Evolutionary conservation across 2,329 filamentous ascomycete species (phyloP).

Genomic region (Ophiostoma pallidulum): DNA sequence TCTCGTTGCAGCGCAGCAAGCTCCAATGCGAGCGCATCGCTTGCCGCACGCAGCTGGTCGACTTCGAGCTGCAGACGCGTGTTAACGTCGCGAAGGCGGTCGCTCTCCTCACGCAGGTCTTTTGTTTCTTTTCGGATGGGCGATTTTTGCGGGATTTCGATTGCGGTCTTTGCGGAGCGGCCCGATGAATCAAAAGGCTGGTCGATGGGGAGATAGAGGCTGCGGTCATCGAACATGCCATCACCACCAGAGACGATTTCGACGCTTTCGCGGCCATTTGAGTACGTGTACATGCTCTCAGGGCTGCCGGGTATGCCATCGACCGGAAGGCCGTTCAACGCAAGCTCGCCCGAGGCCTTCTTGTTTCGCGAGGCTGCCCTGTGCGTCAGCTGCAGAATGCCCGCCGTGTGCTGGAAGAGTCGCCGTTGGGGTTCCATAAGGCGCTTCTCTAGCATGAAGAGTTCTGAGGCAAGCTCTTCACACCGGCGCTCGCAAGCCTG

Average conservation of each 20-base stretch:
- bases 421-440: constrained; percentile 64
- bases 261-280: constrained; percentile 50
- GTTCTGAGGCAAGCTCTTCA: constrained; percentile 71
- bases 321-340: constrained; percentile 31
- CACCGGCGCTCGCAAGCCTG: constrained; percentile 68
- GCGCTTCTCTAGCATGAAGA: constrained; percentile 70
- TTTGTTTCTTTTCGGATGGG: constrained; percentile 45
- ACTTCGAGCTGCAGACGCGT: constrained; percentile 23
- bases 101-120: constrained; percentile 38
- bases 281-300: constrained; percentile 64
- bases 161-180: constrained; percentile 27
- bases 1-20: constrained; percentile 28
- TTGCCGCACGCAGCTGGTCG: constrained; percentile 24
- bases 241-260: constrained; percentile 42
- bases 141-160: constrained; percentile 52
- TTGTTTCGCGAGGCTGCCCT: constrained; percentile 45
- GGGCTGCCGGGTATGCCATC: constrained; percentile 63
- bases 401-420: constrained; percentile 82
- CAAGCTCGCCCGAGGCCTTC: constrained; percentile 27
- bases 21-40: constrained; percentile 27
- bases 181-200: constrained; percentile 41
- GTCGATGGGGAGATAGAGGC: constrained; percentile 61
- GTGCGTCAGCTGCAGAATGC: constrained; percentile 84
- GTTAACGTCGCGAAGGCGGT: constrained; percentile 13
- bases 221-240: constrained; percentile 66